phyloP scores from a whole-genome alignment of 805 yeast species.

The Saccharomyces eubayanus region DNA sequence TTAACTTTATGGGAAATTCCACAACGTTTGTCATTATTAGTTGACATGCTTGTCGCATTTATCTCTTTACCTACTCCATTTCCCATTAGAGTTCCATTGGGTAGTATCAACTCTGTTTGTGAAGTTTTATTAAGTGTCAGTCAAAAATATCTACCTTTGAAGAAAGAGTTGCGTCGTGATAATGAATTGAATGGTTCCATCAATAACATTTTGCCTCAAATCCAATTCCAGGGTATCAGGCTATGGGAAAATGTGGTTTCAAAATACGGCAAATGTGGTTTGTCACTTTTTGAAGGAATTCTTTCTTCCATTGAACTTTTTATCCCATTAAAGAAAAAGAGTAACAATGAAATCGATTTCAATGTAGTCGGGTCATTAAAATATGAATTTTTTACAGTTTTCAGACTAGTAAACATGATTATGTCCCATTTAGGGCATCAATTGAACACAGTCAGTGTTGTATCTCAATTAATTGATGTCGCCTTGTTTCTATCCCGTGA shows the following conservation, averaged over 20 bases:
- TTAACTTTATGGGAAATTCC: slow-evolving; percentile 44
- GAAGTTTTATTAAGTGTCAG: slow-evolving; percentile 52
- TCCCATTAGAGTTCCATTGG: slow-evolving; percentile 56
- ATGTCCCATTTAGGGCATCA: slow-evolving; percentile 31
- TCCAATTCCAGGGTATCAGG: slow-evolving; percentile 40
- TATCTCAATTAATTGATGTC: slow-evolving; percentile 52
- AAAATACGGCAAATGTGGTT: slow-evolving; percentile 28
- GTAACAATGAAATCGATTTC: slow-evolving; percentile 35
- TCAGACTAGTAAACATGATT: slow-evolving; percentile 15
- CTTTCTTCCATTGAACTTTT: slow-evolving; percentile 48
- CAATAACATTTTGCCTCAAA: slow-evolving; percentile 34
- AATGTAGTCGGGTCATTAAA: slow-evolving; percentile 26
- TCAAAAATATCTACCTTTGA: slow-evolving; percentile 45
- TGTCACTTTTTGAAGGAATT: slow-evolving; percentile 45
- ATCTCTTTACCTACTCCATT: slow-evolving; percentile 46
- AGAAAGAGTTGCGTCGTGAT: slow-evolving; percentile 50
- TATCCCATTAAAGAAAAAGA: slow-evolving; percentile 41
- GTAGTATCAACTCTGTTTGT: slow-evolving; percentile 41
- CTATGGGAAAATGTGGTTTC: slow-evolving; percentile 31
- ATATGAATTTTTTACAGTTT: slow-evolving; percentile 17
- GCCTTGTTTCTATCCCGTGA: slow-evolving; percentile 37
- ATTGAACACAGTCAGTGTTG: slow-evolving; percentile 41
- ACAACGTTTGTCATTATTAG: slow-evolving; percentile 41
- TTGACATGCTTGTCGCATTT: slow-evolving; percentile 39
- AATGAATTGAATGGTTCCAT: slow-evolving; percentile 39